Evolutionary conservation across 2,329 filamentous ascomycete genomes (phyloP), one percentile per base, ranked within the genome.

Genomic region (Cadophora sp.): DNA sequence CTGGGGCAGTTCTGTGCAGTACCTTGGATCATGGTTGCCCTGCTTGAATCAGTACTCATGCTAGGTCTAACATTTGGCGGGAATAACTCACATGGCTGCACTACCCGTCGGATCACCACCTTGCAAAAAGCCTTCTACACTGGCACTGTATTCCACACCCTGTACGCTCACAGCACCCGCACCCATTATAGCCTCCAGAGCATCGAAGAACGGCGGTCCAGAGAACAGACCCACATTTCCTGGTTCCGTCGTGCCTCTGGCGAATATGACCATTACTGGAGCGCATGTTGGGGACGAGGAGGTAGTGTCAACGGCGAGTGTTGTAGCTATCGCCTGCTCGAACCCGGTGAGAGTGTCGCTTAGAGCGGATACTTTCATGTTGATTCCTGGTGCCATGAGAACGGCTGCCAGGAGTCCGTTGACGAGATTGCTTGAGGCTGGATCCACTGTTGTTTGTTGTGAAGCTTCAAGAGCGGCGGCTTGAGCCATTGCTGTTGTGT

Each of bases 141-240:
- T 76, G 11, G 85, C 86, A 1, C 81, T 75, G 70, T 87, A 87
- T 22, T 83, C 78, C n/a, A 87, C 83, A 53, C 85, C 86, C 75
- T 87, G 86, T 12, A 86, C 80, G 9, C 81, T 81, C 11, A 87
- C 74, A 62, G 82, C 81, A 29, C 76, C 76, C 12, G 73, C 74
- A 24, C 83, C 83, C 68, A 86, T 76, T 64, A 77, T 74, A 3
- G 74, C 53, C 14, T 78, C 79, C 1, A 88, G 74, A 1, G 81
- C 81, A 53, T 81, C 76, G 67, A 85, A 83, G 71, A 88, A 83
- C 2, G 83, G 81, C 1, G 85, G 85, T 0, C 86, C 86, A 2
- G 82, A 80, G 5, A 83, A 67, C 29, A 73, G 75, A 24, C 86
- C 86, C 55, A 87, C 82, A 72, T 86, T 87, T 50, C 84, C 85